These are phyloP conservation scores for Malassezia dermatis DNA, from an alignment of 1,284 basidiomycete species.

Conservation along the genomic window DNA sequence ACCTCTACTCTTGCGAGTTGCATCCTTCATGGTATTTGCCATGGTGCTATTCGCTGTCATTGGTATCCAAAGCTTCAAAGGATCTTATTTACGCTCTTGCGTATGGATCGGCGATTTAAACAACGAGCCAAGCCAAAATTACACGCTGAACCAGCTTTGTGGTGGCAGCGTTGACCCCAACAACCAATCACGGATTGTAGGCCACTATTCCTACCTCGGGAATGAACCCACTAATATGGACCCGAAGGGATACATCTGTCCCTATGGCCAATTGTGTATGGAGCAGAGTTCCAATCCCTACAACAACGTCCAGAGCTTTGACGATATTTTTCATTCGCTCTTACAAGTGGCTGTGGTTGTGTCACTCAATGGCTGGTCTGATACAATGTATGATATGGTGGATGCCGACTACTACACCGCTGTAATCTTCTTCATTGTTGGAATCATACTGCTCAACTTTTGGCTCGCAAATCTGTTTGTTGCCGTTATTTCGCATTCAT, in stretches of 20 bases:
- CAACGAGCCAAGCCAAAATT: conserved; percentile 27
- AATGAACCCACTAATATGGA: neutral
- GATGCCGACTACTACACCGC: conserved; percentile 83
- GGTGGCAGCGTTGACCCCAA: conserved; percentile 28
- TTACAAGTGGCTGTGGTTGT: conserved; percentile 79
- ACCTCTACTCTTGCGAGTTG: conserved; percentile 74
- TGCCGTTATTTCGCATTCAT: conserved; percentile 90
- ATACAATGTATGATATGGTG: conserved; percentile 81
- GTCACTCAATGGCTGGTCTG: conserved; percentile 51
- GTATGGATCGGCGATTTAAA: conserved; percentile 38
- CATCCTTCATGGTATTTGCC: conserved; percentile 83
- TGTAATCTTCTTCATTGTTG: conserved; percentile 75
- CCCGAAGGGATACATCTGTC: conserved; percentile 46
- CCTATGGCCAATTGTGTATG: conserved; percentile 44
- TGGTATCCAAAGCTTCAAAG: conserved; percentile 45
- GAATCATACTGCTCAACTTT: conserved; percentile 49
- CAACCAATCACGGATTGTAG: conserved; percentile 15
- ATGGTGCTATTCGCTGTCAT: conserved; percentile 67
- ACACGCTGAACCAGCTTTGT: conserved; percentile 36
- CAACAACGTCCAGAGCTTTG: conserved; percentile 67
- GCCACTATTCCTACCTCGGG: conserved; percentile 3
- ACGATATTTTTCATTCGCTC: conserved; percentile 72
- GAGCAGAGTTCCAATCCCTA: conserved; percentile 57
- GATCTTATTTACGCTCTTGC: conserved; percentile 41
- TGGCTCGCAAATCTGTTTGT: conserved; percentile 79